A percentile compares a stretch with the other conserved stretches of the same genome.
Conservation (phyloP, 2,329 filamentous ascomycete species). For the Cephalotrichum gorgonifer region DNA sequence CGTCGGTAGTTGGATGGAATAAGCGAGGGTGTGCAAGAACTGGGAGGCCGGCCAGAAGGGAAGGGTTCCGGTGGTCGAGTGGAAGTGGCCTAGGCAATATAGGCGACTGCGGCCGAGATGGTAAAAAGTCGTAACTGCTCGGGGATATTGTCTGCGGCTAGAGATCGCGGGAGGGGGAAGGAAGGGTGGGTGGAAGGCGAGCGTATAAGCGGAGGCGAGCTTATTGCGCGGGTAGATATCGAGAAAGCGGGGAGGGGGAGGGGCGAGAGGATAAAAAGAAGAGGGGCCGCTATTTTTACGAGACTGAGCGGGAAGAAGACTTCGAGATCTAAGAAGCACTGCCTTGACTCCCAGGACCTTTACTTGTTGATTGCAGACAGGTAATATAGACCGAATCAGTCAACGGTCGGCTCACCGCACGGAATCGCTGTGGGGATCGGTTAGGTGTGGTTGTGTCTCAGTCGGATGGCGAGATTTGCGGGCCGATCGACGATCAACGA, state of each 20-base stretch:
- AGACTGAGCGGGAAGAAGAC: neutral
- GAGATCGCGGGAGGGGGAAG: neutral
- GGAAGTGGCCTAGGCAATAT: neutral
- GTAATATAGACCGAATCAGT: no score
- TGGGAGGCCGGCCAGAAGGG: neutral
- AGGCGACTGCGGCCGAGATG: neutral
- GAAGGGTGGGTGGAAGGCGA: neutral
- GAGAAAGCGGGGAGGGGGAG: neutral
- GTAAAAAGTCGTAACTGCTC: neutral
- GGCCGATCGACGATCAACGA: neutral
- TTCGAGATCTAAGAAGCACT: neutral
- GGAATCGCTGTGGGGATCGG: no score
- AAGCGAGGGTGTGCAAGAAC: neutral
- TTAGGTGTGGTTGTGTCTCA: neutral
- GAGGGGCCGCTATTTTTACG: no score
- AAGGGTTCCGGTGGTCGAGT: neutral
- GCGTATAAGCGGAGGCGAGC: slow-evolving; percentile 3
- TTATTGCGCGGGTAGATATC: slow-evolving; percentile 1
- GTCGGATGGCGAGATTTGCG: neutral
- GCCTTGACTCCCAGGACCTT: no score
- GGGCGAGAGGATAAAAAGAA: neutral
- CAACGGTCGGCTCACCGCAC: no score
- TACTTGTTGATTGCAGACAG: no score
- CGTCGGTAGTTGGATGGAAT: slow-evolving; percentile 3
- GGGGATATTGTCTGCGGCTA: neutral